A percentile compares a stretch with the other conserved stretches of the same genome.
Evolutionary conservation across 192 early-diverging fungal genomes (phyloP).

Genomic region (Backusella liffmaniae): DNA sequence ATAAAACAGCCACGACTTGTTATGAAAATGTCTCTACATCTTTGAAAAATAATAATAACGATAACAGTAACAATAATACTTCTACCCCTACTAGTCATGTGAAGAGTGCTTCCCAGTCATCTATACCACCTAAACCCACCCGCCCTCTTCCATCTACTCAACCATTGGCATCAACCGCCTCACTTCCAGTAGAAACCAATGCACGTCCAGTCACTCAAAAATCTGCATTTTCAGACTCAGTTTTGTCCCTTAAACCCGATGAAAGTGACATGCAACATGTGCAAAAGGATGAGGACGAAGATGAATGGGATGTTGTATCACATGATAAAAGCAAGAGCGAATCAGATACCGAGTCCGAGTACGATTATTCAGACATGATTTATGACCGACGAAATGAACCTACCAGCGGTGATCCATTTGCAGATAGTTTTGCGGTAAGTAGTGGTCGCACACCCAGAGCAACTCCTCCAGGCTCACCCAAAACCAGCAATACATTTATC

Average conservation of each 20-base stretch:
- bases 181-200: not conserved
- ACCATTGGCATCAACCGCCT: not conserved
- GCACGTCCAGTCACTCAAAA: not conserved
- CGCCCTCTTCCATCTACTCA: not conserved
- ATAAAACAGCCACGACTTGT: not conserved
- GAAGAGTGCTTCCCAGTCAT: not conserved
- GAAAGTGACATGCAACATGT: constrained; percentile 1
- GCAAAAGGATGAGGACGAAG: constrained; percentile 1
- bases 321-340: not conserved
- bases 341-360: constrained; percentile 10
- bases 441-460: not conserved
- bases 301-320: constrained; percentile 4
- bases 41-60: not conserved
- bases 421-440: constrained; percentile 12
- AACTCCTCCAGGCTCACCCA: not conserved
- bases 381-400: not conserved
- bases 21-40: not conserved
- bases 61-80: too few relatives aligned
- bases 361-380: constrained; percentile 14
- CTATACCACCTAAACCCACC: constrained; percentile 1
- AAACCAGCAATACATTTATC: not conserved
- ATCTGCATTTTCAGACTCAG: constrained; percentile 5
- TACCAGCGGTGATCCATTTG: not conserved
- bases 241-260: constrained; percentile 10
- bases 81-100: not conserved